Conservation (phyloP, 1,139 yeast genomes). For the Blastobotrys illinoisensis region DNA sequence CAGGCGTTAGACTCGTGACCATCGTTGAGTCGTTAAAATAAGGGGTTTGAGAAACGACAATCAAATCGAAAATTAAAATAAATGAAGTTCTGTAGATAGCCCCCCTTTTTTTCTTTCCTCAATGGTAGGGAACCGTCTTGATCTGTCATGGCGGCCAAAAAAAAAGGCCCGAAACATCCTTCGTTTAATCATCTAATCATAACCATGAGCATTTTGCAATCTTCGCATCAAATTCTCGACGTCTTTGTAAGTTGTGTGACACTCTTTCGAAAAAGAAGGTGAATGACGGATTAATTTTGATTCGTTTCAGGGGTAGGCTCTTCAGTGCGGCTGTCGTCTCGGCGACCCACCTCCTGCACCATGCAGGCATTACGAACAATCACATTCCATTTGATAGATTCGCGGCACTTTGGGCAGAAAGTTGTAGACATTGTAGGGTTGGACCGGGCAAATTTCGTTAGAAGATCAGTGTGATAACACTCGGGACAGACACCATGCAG, state of each 20-base stretch:
- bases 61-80: background rate
- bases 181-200: too few species aligned
- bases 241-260: too few species aligned
- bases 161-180: too few species aligned
- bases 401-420: background rate
- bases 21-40: background rate
- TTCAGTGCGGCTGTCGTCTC: background rate
- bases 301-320: background rate
- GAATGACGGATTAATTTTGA: background rate
- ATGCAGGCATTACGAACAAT: constrained; percentile 11
- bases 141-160: too few species aligned
- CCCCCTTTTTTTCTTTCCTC: background rate
- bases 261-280: background rate
- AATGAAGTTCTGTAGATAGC: background rate
- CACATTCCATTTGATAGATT: constrained; percentile 12
- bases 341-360: background rate
- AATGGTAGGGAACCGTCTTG: background rate
- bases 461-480: background rate
- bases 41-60: background rate
- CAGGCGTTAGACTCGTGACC: background rate
- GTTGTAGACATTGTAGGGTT: background rate
- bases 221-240: too few species aligned
- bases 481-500: constrained; percentile 9
- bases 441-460: background rate
- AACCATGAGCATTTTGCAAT: too few species aligned